Evolutionary conservation across 2,329 filamentous ascomycete genomes (phyloP).

Genomic region (Curvularia hawaiiensis): DNA sequence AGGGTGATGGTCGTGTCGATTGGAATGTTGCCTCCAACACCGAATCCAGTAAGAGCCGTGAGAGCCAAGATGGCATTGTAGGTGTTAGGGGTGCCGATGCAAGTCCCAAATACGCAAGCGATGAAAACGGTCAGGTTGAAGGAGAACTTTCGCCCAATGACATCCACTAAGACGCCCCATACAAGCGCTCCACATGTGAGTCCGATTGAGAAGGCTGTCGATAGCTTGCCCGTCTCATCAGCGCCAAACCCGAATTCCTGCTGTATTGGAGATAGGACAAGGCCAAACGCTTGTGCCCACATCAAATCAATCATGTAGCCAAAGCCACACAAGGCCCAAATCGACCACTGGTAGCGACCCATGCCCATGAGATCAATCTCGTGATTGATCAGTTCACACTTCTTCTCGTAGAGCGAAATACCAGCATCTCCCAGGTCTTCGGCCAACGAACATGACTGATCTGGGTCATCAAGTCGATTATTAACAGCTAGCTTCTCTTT

Average conservation of each 20-base stretch:
- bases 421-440: slow-evolving; percentile 20
- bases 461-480: slow-evolving; percentile 2
- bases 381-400: slow-evolving; percentile 51
- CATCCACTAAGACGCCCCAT: slow-evolving; percentile 62
- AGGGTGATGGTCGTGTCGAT: slow-evolving; percentile 62
- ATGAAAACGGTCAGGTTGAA: slow-evolving; percentile 65
- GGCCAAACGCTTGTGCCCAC: slow-evolving; percentile 64
- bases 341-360: slow-evolving; percentile 60
- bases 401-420: slow-evolving; percentile 49
- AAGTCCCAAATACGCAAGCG: slow-evolving; percentile 59
- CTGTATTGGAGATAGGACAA: slow-evolving; percentile 59
- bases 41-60: slow-evolving; percentile 61
- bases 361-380: slow-evolving; percentile 61
- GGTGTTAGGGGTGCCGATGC: slow-evolving; percentile 55
- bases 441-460: slow-evolving; percentile 6
- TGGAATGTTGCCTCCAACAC: slow-evolving; percentile 60
- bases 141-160: slow-evolving; percentile 59
- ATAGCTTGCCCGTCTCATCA: slow-evolving; percentile 57
- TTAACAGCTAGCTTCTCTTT: slow-evolving; percentile 2
- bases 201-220: slow-evolving; percentile 59
- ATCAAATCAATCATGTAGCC: slow-evolving; percentile 62
- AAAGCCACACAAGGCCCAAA: slow-evolving; percentile 60
- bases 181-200: slow-evolving; percentile 61
- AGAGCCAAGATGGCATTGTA: slow-evolving; percentile 60
- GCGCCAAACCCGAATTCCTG: slow-evolving; percentile 61